Evolutionary conservation across 2,329 filamentous ascomycete species (phyloP).

Genomic region (Periglandula ipomoeae): DNA sequence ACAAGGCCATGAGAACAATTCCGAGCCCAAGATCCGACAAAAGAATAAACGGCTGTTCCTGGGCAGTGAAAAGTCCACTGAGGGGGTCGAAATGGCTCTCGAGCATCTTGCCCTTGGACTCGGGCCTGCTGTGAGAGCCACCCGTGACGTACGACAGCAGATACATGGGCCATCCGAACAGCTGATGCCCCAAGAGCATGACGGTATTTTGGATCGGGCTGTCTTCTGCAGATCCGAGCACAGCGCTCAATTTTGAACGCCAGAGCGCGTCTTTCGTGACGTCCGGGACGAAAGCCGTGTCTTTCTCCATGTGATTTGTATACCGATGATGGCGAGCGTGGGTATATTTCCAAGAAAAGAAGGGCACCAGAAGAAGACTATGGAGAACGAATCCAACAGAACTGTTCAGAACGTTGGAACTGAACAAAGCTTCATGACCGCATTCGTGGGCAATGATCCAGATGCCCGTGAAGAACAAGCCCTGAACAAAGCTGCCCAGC

Average conservation of each 20-base stretch:
- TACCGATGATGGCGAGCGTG: conserved; percentile 62
- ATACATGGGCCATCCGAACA: conserved; percentile 56
- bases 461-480: conserved; percentile 56
- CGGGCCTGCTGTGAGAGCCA: conserved; percentile 11
- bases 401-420: conserved; percentile 47
- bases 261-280: conserved; percentile 18
- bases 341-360: conserved; percentile 64
- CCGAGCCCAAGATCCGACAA: conserved; percentile 51
- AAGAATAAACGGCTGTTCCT: conserved; percentile 45
- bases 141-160: conserved; percentile 45
- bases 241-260: conserved; percentile 6
- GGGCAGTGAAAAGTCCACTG: conserved; percentile 49
- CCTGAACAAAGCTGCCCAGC: conserved; percentile 43
- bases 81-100: conserved; percentile 52
- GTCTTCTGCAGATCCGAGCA: conserved; percentile 50
- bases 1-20: conserved; percentile 40
- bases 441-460: conserved; percentile 66
- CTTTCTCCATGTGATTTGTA: conserved; percentile 58
- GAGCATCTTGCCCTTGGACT: conserved; percentile 18
- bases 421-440: conserved; percentile 59
- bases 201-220: conserved; percentile 47
- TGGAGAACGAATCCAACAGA: conserved; percentile 55
- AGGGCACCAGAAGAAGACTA: conserved; percentile 57
- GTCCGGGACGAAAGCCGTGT: conserved; percentile 54
- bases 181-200: conserved; percentile 46